Conservation (phyloP, 2,329 filamentous ascomycete genomes). For the Diaporthe ilicicola region DNA sequence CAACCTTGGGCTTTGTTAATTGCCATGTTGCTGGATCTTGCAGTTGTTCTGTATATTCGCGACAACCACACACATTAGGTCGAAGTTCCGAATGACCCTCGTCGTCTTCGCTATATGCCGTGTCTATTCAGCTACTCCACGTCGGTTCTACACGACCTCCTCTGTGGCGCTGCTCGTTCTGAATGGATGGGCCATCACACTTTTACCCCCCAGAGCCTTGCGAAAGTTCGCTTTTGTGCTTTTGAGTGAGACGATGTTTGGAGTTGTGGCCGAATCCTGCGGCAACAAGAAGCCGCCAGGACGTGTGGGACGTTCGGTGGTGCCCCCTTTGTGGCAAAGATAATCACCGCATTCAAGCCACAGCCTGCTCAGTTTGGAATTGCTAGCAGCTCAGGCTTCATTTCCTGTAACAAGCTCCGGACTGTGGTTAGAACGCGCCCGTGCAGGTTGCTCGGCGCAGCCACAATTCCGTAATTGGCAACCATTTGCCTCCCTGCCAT, state of each 20-base stretch:
- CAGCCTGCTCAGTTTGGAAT: conserved; percentile 12
- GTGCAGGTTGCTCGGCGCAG: conserved; percentile 57
- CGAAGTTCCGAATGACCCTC: background rate
- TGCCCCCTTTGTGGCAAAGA: background rate
- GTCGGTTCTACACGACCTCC: background rate
- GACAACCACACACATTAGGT: background rate
- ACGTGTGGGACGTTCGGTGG: too few species aligned
- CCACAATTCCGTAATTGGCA: conserved; percentile 65
- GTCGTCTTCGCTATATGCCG: background rate
- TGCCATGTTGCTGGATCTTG: background rate
- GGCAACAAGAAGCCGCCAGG: background rate
- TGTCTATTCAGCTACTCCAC: background rate
- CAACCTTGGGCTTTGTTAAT: background rate
- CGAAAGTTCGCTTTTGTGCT: background rate
- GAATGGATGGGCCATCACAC: background rate
- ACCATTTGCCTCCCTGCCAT: conserved; percentile 56
- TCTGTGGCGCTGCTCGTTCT: background rate
- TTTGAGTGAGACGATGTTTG: background rate
- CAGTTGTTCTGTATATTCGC: background rate
- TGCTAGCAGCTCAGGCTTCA: conserved; percentile 45
- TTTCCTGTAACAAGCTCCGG: conserved; percentile 44
- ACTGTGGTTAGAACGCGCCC: conserved; percentile 50
- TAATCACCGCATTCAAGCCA: background rate
- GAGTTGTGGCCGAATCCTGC: background rate
- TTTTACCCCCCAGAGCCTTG: background rate